Percentiles rank a stretch among this genome's conserved stretches.
Evolutionary conservation across 805 yeast genomes (phyloP).

Genomic region (Monosporozyma yasuniensis): DNA sequence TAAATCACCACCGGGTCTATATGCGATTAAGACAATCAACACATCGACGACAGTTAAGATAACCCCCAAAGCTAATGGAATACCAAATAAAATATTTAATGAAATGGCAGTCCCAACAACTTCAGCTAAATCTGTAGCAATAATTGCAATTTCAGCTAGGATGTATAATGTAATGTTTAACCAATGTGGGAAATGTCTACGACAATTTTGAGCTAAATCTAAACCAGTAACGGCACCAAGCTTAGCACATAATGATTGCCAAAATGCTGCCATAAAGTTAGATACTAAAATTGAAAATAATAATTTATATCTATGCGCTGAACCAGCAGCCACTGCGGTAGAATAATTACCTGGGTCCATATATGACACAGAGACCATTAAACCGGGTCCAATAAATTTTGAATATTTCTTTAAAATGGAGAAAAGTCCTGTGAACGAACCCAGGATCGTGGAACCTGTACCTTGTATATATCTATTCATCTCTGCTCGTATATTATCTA

Average conservation of each 20-base stretch:
- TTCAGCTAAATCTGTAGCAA: slow-evolving; percentile 94
- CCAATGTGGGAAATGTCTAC: slow-evolving; percentile 57
- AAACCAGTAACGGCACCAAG: slow-evolving; percentile 91
- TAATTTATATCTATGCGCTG: slow-evolving; percentile 70
- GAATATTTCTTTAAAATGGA: slow-evolving; percentile 38
- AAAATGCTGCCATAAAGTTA: slow-evolving; percentile 76
- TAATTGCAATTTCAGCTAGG: slow-evolving; percentile 82
- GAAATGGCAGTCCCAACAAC: slow-evolving; percentile 97
- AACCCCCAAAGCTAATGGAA: slow-evolving; percentile 81
- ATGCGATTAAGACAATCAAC: slow-evolving; percentile 74
- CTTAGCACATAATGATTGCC: slow-evolving; percentile 78
- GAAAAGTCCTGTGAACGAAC: neutral
- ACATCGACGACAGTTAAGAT: slow-evolving; percentile 80
- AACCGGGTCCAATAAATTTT: slow-evolving; percentile 84
- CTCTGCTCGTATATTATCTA: neutral
- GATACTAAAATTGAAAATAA: slow-evolving; percentile 71
- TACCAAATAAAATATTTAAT: slow-evolving; percentile 65
- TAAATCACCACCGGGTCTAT: slow-evolving; percentile 77
- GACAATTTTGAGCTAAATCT: slow-evolving; percentile 82
- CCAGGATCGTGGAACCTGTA: neutral
- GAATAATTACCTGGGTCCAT: slow-evolving; percentile 98
- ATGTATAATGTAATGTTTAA: slow-evolving; percentile 56
- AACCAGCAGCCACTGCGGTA: slow-evolving; percentile 91
- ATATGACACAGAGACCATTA: slow-evolving; percentile 90
- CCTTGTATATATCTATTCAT: neutral